Percentiles rank a stretch among this genome's conserved stretches.
phyloP scores from a whole-genome alignment of 108 stramenopile species.

The Stephanodiscus triporus region DNA sequence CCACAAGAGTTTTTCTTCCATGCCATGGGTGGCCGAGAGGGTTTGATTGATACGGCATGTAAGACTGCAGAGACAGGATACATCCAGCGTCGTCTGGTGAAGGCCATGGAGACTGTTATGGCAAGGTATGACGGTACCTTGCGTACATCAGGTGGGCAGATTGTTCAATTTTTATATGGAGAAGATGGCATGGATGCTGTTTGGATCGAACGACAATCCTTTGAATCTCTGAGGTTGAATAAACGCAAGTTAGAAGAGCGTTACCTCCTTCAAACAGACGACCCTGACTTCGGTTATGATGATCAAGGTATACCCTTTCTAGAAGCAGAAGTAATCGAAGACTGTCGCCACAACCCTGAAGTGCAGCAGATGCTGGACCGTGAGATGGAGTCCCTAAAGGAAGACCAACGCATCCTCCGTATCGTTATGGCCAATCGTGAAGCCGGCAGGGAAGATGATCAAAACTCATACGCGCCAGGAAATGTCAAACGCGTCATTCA shows the following conservation, averaged over 20 bases:
- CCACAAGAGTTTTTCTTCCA: constrained; percentile 99
- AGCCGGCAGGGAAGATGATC: constrained; percentile 84
- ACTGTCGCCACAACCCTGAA: constrained; percentile 87
- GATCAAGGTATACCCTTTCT: constrained; percentile 83
- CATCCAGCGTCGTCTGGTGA: constrained; percentile 98
- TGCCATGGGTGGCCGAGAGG: constrained; percentile 99
- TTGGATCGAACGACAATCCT: constrained; percentile 96
- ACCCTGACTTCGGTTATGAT: constrained; percentile 88
- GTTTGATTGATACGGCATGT: constrained; percentile 99
- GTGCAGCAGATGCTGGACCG: constrained; percentile 86
- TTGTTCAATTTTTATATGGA: constrained; percentile 99
- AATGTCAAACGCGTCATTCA: constrained; percentile 91
- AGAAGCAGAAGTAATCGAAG: constrained; percentile 77
- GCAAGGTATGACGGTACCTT: constrained; percentile 98
- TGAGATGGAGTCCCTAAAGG: constrained; percentile 84
- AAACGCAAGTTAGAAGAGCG: constrained; percentile 81
- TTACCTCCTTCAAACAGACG: constrained; percentile 76
- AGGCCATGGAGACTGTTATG: constrained; percentile 98
- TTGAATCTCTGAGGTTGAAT: constrained; percentile 84
- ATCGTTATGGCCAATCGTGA: constrained; percentile 90
- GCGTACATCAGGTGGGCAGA: constrained; percentile 88
- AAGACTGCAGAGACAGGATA: constrained; percentile 99
- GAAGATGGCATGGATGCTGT: constrained; percentile 99
- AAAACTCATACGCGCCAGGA: constrained; percentile 89
- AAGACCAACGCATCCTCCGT: constrained; percentile 87